phyloP scores from a whole-genome alignment of 352 stramenopile genomes.

The Phytophthora boehmeriae region DNA sequence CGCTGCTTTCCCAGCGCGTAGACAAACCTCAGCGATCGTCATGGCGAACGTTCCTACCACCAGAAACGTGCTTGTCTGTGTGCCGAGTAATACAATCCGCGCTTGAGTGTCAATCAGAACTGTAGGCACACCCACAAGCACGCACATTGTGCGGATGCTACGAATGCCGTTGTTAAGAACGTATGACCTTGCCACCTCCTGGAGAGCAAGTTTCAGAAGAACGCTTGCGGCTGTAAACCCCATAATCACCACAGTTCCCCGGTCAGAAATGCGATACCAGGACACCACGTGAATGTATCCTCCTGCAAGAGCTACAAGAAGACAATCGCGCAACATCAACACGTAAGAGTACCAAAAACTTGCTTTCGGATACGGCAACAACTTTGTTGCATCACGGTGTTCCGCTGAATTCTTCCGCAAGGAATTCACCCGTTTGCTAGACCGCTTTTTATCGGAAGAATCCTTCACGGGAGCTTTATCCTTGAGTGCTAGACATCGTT shows the following conservation, averaged over 20 bases:
- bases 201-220: slow-evolving; percentile 37
- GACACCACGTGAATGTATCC: slow-evolving; percentile 36
- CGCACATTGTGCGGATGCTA: slow-evolving; percentile 38
- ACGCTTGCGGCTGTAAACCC: slow-evolving; percentile 28
- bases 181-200: slow-evolving; percentile 34
- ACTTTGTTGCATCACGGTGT: neutral
- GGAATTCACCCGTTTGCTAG: neutral
- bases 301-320: slow-evolving; percentile 11
- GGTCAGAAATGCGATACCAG: slow-evolving; percentile 10
- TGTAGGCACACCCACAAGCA: slow-evolving; percentile 38
- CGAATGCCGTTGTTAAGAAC: slow-evolving; percentile 31
- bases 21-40: slow-evolving; percentile 22
- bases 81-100: slow-evolving; percentile 38
- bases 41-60: slow-evolving; percentile 10
- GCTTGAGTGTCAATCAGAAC: slow-evolving; percentile 48
- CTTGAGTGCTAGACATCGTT: slow-evolving; percentile 9
- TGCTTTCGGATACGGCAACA: neutral
- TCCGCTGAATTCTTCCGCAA: neutral
- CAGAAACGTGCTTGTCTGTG: slow-evolving; percentile 11
- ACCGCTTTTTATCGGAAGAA: slow-evolving; percentile 1
- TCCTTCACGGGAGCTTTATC: neutral
- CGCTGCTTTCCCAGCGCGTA: slow-evolving; percentile 16
- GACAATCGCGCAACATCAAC: neutral
- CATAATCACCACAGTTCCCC: slow-evolving; percentile 15
- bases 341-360: slow-evolving; percentile 13